These are phyloP conservation scores for Boletus patriciae DNA, from an alignment of 768 basidiomycete genomes.

Conservation along the genomic window DNA sequence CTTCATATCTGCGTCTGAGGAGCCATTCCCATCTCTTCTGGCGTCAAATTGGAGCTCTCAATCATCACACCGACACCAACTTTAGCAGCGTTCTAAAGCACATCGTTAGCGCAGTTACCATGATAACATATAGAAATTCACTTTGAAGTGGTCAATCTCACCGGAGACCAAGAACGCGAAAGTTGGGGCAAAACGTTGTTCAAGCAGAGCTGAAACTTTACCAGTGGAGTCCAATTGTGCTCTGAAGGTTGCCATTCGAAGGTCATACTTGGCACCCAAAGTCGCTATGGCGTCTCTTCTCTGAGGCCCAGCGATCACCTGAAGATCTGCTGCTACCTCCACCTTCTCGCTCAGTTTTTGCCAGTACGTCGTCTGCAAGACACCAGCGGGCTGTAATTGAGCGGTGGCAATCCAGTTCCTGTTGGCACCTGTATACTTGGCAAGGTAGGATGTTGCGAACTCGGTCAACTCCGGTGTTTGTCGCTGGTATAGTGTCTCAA, in stretches of 20 bases:
- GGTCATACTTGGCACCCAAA: slow-evolving; percentile 94
- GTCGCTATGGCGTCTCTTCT: slow-evolving; percentile 92
- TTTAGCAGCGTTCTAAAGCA: slow-evolving; percentile 79
- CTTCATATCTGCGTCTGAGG: slow-evolving; percentile 46
- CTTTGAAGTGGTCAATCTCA: slow-evolving; percentile 99
- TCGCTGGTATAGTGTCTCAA: slow-evolving; percentile 83
- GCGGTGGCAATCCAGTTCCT: slow-evolving; percentile 93
- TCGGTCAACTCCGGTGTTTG: slow-evolving; percentile 73
- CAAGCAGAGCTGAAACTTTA: slow-evolving; percentile 91
- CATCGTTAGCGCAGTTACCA: neutral
- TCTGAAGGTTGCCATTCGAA: slow-evolving; percentile 89
- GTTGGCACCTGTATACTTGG: slow-evolving; percentile 70
- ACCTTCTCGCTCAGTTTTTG: slow-evolving; percentile 94
- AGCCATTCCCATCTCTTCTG: slow-evolving; percentile 77
- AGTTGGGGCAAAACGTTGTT: slow-evolving; percentile 93
- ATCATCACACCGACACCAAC: slow-evolving; percentile 98
- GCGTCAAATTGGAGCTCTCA: slow-evolving; percentile 78
- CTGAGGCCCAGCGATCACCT: slow-evolving; percentile 72
- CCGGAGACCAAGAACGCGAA: slow-evolving; percentile 94
- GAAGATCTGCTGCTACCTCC: slow-evolving; percentile 94
- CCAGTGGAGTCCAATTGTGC: slow-evolving; percentile 94
- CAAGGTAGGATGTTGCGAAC: slow-evolving; percentile 70
- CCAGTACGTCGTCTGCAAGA: slow-evolving; percentile 93
- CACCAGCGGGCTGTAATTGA: slow-evolving; percentile 77
- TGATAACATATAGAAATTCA: slow-evolving; percentile 31